Evolutionary conservation across 2,329 filamentous ascomycete species (phyloP), one percentile per base, ranked within the genome.

Genomic region (Thielaviopsis cerberus): DNA sequence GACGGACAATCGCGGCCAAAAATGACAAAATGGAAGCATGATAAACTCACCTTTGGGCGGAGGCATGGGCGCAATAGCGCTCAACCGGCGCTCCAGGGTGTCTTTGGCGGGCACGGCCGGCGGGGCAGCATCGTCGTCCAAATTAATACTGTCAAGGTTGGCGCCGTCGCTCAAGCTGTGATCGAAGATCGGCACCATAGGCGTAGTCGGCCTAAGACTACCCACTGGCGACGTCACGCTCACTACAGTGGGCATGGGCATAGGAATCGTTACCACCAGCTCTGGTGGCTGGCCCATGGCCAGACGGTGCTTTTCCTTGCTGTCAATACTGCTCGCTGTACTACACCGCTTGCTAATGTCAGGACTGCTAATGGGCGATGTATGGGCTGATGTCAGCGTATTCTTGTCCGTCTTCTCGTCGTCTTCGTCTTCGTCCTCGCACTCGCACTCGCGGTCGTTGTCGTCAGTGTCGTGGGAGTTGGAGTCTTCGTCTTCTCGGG

Each of bases 81-180:
- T 24, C n/a, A 41, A 27, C 51, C 37, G 25, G 25, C 23, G 52
- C 24, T 54, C 45, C 17, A 30, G 41, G 13, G 24, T 10, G 13
- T 60, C 59, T 24, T 60, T 60, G 27, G 17, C 45, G 15, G 59
- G 59, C 13, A 58, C 56, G 13, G 54, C 37, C 24, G 59, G 55
- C 30, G 57, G 53, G 13, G 53, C 57, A 60, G 70, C 68, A 37
- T 82, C 79, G 66, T 81, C 82, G 67, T 81, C 79, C 59, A 91
- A 74, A 65, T 81, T 85, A 61, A 89, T 80, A 66, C 83, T 76
- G 66, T 81, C 76, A 58, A 80, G 67, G 58, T 73, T 71, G 13
- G 73, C 74, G 13, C 69, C 70, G 63, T 70, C 69, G 23, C 76
- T 78, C 51, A 76, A 67, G 61, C 72, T 72, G 53, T 72, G 70